Conservation (phyloP, 2,329 filamentous ascomycete species). For the Hymenoscyphus fraxineus region DNA sequence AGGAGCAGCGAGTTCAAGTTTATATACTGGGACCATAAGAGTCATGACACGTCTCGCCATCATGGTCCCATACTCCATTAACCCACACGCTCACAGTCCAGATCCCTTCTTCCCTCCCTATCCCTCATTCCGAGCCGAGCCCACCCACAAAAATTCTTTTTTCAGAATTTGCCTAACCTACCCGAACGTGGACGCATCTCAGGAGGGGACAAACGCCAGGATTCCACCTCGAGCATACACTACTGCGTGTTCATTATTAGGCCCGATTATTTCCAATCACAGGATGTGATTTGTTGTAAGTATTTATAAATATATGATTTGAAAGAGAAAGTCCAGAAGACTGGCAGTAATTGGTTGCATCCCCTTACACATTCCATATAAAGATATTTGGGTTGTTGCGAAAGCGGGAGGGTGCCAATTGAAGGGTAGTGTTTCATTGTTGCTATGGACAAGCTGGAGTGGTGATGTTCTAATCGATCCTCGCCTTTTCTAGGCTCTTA, state of each 20-base stretch:
- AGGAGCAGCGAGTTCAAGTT: background rate
- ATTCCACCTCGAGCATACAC: background rate
- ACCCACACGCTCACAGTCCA: background rate
- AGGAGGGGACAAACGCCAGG: background rate
- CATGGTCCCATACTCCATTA: background rate
- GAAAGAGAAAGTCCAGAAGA: background rate
- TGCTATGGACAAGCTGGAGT: background rate
- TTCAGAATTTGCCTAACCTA: background rate
- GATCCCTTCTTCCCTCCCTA: background rate
- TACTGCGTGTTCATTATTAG: background rate
- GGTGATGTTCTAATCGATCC: conserved; percentile 57
- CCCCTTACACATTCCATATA: background rate
- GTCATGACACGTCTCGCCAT: background rate
- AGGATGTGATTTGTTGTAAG: background rate
- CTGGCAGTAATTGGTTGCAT: background rate
- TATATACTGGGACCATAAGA: background rate
- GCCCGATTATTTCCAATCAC: background rate
- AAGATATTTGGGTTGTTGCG: background rate
- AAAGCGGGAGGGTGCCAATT: background rate
- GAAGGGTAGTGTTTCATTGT: background rate
- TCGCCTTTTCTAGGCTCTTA: conserved; percentile 65
- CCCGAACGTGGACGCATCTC: background rate
- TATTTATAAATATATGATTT: background rate
- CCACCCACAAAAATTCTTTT: background rate
- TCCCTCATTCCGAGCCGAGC: background rate